Conservation (phyloP, 805 yeast genomes). For the Candida manassasensis region DNA sequence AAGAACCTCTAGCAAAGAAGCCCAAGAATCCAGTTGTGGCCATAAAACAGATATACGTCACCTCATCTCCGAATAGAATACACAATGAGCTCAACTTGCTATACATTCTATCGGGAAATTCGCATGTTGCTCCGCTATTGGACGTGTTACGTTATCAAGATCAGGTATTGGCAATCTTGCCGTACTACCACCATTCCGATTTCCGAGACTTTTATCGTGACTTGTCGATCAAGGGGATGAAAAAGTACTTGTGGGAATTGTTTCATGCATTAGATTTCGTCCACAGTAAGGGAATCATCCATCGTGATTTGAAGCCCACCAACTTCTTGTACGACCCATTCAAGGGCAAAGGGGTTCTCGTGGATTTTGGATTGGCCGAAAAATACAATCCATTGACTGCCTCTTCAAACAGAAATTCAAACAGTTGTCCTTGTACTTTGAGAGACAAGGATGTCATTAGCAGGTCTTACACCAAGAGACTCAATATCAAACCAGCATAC, state of each 20-base stretch:
- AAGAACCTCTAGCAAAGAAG: conserved; percentile 13
- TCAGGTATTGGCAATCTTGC: conserved; percentile 89
- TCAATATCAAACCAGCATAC: conserved; percentile 49
- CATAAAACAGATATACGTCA: conserved; percentile 86
- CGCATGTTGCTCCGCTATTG: conserved; percentile 79
- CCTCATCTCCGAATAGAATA: conserved; percentile 90
- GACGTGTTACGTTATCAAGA: conserved; percentile 86
- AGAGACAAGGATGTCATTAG: conserved; percentile 10
- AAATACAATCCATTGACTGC: conserved; percentile 13
- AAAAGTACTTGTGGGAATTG: conserved; percentile 73
- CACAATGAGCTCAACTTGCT: conserved; percentile 80
- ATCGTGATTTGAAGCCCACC: conserved; percentile 47
- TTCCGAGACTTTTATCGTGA: conserved; percentile 83
- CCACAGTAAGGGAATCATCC: conserved; percentile 36
- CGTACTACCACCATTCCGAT: conserved; percentile 87
- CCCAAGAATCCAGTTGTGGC: conserved; percentile 62
- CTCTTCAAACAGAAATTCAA: conserved; percentile 15
- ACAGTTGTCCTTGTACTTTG: conserved; percentile 55
- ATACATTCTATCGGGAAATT: conserved; percentile 61
- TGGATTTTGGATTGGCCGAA: conserved; percentile 92
- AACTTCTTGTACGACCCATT: conserved; percentile 67
- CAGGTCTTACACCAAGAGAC: conserved; percentile 17
- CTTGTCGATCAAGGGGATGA: conserved; percentile 73
- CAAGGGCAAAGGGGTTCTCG: conserved; percentile 71
- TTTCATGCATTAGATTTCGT: conserved; percentile 71